A percentile compares a stretch with the other conserved stretches of the same genome.
These are phyloP conservation scores for Pseudogymnoascus sp. DNA, from an alignment of 2,329 filamentous ascomycete genomes.

Conservation along the genomic window DNA sequence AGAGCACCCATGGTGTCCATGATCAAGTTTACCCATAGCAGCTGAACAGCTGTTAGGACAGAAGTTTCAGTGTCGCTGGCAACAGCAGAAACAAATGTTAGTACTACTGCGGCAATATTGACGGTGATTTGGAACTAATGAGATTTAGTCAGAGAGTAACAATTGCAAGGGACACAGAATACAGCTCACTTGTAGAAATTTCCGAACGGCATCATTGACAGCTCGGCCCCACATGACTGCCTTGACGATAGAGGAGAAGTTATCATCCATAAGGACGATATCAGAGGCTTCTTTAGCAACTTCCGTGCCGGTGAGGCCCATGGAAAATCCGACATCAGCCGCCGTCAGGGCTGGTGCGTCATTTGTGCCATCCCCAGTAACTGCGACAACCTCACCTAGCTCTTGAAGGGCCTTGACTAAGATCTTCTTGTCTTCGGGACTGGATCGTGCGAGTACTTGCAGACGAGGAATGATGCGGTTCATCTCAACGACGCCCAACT, in stretches of 20 bases:
- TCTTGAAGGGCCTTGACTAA: constrained; percentile 67
- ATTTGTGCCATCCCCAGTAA: constrained; percentile 79
- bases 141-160: constrained; percentile 1
- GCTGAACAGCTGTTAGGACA: constrained; percentile 59
- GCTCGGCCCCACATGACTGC: constrained; percentile 75
- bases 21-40: constrained; percentile 64
- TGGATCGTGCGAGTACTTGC: constrained; percentile 67
- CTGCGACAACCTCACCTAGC: constrained; percentile 71
- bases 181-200: constrained; percentile 48
- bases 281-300: constrained; percentile 43
- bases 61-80: constrained; percentile 48
- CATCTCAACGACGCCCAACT: constrained; percentile 60
- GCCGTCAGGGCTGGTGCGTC: constrained; percentile 75
- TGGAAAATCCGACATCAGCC: constrained; percentile 78
- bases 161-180: background rate
- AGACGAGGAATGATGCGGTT: constrained; percentile 61
- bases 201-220: constrained; percentile 72
- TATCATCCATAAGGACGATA: constrained; percentile 83
- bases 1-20: constrained; percentile 64
- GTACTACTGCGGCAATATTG: constrained; percentile 62
- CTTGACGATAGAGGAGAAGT: constrained; percentile 81
- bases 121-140: constrained; percentile 60
- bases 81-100: constrained; percentile 60
- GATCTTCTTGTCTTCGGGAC: constrained; percentile 70
- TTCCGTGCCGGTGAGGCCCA: constrained; percentile 74